Base-by-base conservation (phyloP, 2,329 filamentous ascomycete genomes). In the Penicillium concentricum region DNA sequence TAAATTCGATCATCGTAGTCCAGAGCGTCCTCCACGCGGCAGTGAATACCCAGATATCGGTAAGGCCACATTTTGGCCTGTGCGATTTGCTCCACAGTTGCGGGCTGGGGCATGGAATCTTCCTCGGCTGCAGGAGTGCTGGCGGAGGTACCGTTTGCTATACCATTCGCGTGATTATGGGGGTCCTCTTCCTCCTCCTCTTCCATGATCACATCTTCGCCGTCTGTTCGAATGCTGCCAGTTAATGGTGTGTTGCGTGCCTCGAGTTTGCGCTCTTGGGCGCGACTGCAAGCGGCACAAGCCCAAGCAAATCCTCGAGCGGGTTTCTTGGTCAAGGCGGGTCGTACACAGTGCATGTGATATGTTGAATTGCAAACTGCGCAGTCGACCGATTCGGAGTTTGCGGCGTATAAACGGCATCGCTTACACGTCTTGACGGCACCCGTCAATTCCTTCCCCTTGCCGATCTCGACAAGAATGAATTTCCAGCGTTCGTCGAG, bases 1-100 rank as follows among this genome's bases (percentile, higher is more conserved):
- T 97, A 97, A 63, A 99, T 97, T 62, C 94, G 88, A 73, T 99
- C 94, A 69, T 99, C 94, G 71, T 96, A 96, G 72, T 99, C 94
- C 30, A 99, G 80, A 0, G 91, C 94, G 77, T 99, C 94, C 74
- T 97, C 92, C 1, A 94, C 89, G 64, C 92, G 90, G 76, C 92
- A 97, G 76, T 99, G 94, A 64, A 96, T 92, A 37, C 94, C 94
- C 7, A 99, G 79, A 73, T 99, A 99, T 59, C 94, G 86, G 79
- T 94, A 97, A 2, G 92, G 92, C 94, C 94, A 99, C 69, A 97
- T 84, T 68, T 91, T 94, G 32, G 93, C 92, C 65, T 97, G 89
- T 57, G 94, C 91, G 56, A 93, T 89, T 72, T 97, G 93, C 69
- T 96, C 92, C 55, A 89, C 85, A 0, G 92, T 97, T 10, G 81